Evolutionary conservation across 2,329 filamentous ascomycete species (phyloP).

Genomic region (Acephala macrosclerotiorum): DNA sequence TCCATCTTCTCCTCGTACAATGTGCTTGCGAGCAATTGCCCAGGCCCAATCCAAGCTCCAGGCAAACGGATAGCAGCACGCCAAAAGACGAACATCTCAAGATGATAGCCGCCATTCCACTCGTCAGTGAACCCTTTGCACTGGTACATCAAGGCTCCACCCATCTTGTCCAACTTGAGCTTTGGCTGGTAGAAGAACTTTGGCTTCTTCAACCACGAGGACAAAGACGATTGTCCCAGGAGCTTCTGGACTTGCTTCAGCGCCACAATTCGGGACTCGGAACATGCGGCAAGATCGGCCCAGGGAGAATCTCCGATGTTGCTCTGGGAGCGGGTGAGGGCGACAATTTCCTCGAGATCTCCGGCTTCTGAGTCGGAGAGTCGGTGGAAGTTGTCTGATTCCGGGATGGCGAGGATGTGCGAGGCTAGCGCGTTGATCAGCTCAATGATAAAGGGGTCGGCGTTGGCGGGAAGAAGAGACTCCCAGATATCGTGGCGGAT

Average conservation of each 20-base stretch:
- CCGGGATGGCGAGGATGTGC: conserved; percentile 5
- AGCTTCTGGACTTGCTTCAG: conserved; percentile 5
- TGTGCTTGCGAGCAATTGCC: too few relatives aligned
- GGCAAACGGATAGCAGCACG: too few relatives aligned
- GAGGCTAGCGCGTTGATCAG: neutral
- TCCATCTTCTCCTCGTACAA: neutral
- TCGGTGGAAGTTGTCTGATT: neutral
- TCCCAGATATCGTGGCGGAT: conserved; percentile 12
- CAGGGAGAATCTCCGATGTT: neutral
- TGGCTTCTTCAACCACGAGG: conserved; percentile 8
- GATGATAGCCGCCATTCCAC: neutral
- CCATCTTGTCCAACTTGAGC: neutral
- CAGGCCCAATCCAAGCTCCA: too few relatives aligned
- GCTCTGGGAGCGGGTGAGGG: neutral
- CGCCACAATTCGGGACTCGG: conserved; percentile 10
- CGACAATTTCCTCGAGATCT: conserved; percentile 1
- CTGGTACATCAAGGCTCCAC: neutral
- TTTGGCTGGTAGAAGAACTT: neutral
- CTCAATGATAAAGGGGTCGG: neutral
- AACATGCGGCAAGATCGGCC: neutral
- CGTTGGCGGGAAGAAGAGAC: neutral
- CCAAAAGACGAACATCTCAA: conserved; percentile 13
- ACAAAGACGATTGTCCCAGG: too few relatives aligned
- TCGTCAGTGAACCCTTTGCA: neutral
- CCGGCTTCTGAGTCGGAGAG: neutral